Conservation (phyloP, 495 filamentous ascomycete species). For the Gamarada debralockiae region DNA sequence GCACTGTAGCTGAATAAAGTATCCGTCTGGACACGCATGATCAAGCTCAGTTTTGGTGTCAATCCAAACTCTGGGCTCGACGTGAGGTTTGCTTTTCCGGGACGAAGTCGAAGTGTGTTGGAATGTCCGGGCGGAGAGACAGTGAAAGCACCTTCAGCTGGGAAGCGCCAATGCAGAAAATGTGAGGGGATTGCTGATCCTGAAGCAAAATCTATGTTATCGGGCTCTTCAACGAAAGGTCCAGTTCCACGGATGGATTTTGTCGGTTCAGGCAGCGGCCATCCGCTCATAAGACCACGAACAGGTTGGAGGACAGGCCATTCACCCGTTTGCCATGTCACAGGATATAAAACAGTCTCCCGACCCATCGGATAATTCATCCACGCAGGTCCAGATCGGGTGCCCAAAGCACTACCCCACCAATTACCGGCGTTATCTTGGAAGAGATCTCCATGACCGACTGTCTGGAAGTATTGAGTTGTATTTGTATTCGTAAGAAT, state of each 20-base stretch:
- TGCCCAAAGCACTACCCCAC: constrained; percentile 50
- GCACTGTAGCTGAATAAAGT: constrained; percentile 45
- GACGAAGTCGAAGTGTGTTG: constrained; percentile 35
- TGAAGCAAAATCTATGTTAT: constrained; percentile 35
- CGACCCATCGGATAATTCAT: constrained; percentile 57
- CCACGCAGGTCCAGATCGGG: constrained; percentile 41
- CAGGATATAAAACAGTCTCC: constrained; percentile 52
- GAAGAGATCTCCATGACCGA: constrained; percentile 46
- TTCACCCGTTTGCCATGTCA: constrained; percentile 41
- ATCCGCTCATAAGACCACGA: constrained; percentile 37
- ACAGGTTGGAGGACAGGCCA: constrained; percentile 39
- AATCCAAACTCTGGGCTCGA: constrained; percentile 15
- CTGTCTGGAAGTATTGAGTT: constrained; percentile 43
- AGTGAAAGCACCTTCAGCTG: constrained; percentile 32
- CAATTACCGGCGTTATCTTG: constrained; percentile 47
- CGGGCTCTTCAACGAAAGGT: constrained; percentile 34
- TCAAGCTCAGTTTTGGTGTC: constrained; percentile 39
- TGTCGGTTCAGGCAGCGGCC: constrained; percentile 26
- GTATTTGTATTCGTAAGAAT: constrained; percentile 52
- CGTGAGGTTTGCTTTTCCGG: constrained; percentile 45
- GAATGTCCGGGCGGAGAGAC: constrained; percentile 33
- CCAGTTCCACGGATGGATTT: constrained; percentile 32
- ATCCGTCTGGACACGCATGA: constrained; percentile 44
- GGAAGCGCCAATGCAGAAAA: constrained; percentile 47
- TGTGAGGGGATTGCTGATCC: constrained; percentile 36